phyloP scores from a whole-genome alignment of 495 filamentous ascomycete genomes.

The Neurospora sp. region DNA sequence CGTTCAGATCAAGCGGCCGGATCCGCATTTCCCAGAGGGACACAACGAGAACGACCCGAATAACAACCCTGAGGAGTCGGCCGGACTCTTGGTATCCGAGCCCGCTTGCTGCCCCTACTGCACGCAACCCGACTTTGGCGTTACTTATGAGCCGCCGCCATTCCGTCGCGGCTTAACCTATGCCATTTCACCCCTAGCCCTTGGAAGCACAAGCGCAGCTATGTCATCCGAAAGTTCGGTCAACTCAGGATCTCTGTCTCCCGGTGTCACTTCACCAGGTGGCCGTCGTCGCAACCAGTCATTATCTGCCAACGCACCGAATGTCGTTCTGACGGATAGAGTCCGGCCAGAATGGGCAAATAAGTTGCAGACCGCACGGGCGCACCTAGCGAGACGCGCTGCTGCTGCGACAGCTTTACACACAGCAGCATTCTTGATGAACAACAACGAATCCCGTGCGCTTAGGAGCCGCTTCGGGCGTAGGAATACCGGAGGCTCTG shows the following conservation, averaged over 20 bases:
- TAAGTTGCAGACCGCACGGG: constrained; percentile 75
- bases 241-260: constrained; percentile 33
- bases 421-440: constrained; percentile 89
- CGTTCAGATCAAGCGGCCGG: constrained; percentile 94
- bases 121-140: constrained; percentile 86
- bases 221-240: constrained; percentile 53
- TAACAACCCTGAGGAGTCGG: constrained; percentile 38
- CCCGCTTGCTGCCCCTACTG: constrained; percentile 94
- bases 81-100: constrained; percentile 72
- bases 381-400: constrained; percentile 74
- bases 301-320: constrained; percentile 66
- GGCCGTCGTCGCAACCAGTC: constrained; percentile 62
- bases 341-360: constrained; percentile 91
- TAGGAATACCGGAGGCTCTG: constrained; percentile 32
- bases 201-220: constrained; percentile 49
- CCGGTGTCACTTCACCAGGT: constrained; percentile 5
- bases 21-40: constrained; percentile 91
- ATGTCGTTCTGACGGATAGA: constrained; percentile 82
- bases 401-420: constrained; percentile 92
- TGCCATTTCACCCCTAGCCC: constrained; percentile 30
- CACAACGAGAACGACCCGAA: constrained; percentile 42
- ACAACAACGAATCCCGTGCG: constrained; percentile 40
- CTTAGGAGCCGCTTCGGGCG: constrained; percentile 40
- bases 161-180: constrained; percentile 81
- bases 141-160: constrained; percentile 80